Conservation (phyloP, 2,329 filamentous ascomycete species). For the Fusarium sambucinum region DNA sequence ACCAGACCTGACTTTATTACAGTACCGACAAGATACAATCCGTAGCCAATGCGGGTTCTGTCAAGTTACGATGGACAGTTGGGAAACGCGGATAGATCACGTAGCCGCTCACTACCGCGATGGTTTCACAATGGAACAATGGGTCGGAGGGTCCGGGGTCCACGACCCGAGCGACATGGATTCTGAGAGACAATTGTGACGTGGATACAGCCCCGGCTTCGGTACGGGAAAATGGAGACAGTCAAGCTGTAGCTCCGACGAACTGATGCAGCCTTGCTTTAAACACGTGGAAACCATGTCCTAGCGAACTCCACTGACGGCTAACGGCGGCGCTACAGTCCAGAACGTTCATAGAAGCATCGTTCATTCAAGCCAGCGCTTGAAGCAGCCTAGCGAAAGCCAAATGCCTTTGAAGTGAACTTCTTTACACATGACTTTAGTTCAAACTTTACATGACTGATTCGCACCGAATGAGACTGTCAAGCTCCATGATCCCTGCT, state of each 20-base stretch:
- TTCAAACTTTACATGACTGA: neutral
- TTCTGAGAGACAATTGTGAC: constrained; percentile 8
- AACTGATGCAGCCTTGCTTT: constrained; percentile 33
- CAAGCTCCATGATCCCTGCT: constrained; percentile 23
- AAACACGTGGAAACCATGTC: constrained; percentile 35
- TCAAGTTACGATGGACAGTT: constrained; percentile 42
- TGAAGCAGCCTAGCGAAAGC: constrained; percentile 1
- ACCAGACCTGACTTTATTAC: constrained; percentile 53
- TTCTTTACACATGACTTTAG: neutral
- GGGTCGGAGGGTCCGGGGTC: constrained; percentile 44
- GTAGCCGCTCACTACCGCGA: constrained; percentile 48
- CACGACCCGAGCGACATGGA: constrained; percentile 32
- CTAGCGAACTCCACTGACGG: constrained; percentile 19
- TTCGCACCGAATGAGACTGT: neutral
- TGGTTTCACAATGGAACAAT: constrained; percentile 49
- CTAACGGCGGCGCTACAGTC: constrained; percentile 19
- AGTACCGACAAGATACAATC: constrained; percentile 47
- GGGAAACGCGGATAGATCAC: constrained; percentile 49
- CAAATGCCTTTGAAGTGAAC: neutral
- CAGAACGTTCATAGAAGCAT: constrained; percentile 13
- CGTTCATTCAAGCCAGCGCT: neutral
- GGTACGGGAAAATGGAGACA: constrained; percentile 19
- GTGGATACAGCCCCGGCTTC: constrained; percentile 25
- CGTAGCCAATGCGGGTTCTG: constrained; percentile 51
- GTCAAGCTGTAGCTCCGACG: constrained; percentile 9